These are phyloP conservation scores for Eutrema yunnanense DNA, from an alignment of 345 rosid genomes.

Conservation along the genomic window DNA sequence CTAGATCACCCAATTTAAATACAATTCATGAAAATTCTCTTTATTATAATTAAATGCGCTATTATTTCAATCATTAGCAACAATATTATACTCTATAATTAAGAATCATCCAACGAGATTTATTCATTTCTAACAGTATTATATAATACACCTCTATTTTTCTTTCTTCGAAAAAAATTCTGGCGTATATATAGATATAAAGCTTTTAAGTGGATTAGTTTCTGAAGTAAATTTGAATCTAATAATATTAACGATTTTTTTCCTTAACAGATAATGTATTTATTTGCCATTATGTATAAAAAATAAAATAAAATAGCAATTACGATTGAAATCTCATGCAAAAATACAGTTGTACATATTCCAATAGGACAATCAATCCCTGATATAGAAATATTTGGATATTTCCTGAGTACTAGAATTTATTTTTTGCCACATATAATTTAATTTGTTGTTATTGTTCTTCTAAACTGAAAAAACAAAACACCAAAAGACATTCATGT, in stretches of 20 bases:
- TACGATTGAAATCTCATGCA: background rate
- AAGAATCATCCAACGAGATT: conserved; percentile 18
- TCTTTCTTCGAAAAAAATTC: background rate
- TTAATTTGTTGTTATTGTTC: background rate
- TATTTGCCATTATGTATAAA: background rate
- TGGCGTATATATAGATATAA: background rate
- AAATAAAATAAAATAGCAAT: background rate
- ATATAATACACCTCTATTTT: background rate
- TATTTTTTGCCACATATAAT: background rate
- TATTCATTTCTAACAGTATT: conserved; percentile 7
- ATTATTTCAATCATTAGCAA: conserved; percentile 26
- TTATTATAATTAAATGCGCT: conserved; percentile 15
- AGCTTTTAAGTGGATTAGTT: background rate
- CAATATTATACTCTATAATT: background rate
- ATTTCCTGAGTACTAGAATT: background rate
- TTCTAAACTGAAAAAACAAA: background rate
- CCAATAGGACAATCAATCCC: background rate
- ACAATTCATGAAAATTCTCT: background rate
- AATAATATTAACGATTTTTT: background rate
- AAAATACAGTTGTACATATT: conserved; percentile 5
- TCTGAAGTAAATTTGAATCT: background rate
- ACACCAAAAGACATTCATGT: background rate
- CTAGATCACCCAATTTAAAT: conserved; percentile 12
- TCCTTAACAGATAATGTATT: background rate
- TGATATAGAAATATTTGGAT: conserved; percentile 9